phyloP scores from a whole-genome alignment of 2,329 filamentous ascomycete species.

The Talaromyces funiculosus region DNA sequence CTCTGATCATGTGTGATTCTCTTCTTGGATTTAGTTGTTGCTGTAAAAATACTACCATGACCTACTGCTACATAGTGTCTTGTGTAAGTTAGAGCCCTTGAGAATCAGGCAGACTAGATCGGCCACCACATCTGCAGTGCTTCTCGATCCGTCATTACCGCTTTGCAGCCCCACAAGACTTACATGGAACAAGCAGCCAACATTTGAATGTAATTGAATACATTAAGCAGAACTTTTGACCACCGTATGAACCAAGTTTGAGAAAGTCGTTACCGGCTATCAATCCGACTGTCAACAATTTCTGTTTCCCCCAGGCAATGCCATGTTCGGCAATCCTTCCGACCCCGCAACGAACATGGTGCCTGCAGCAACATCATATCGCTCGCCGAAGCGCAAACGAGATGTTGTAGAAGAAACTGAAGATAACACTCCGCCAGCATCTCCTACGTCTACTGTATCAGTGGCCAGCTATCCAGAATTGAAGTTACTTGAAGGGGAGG shows the following conservation, averaged over 20 bases:
- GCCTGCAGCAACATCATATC: constrained; percentile 23
- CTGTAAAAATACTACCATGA: constrained; percentile 14
- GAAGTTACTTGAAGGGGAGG: constrained; percentile 27
- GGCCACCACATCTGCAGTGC: neutral
- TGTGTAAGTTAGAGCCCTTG: neutral
- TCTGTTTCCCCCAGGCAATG: neutral
- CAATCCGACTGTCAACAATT: neutral
- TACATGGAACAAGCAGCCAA: neutral
- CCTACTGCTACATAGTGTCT: neutral
- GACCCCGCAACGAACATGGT: constrained; percentile 26
- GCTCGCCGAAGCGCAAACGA: constrained; percentile 33
- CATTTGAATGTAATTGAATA: neutral
- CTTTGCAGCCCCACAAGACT: constrained; percentile 1
- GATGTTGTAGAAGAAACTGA: constrained; percentile 26
- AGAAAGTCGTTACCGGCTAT: neutral
- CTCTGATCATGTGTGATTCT: constrained; percentile 1
- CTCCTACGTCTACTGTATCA: constrained; percentile 30
- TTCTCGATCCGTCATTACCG: neutral
- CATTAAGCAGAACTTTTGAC: neutral
- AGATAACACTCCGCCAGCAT: constrained; percentile 24
- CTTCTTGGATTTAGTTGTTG: neutral
- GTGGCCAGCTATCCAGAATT: constrained; percentile 27
- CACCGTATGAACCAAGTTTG: neutral
- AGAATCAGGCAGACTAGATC: neutral
- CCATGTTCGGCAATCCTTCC: constrained; percentile 10